These are phyloP conservation scores for Candida sanyaensis DNA, from an alignment of 1,139 yeast species.

Conservation along the genomic window DNA sequence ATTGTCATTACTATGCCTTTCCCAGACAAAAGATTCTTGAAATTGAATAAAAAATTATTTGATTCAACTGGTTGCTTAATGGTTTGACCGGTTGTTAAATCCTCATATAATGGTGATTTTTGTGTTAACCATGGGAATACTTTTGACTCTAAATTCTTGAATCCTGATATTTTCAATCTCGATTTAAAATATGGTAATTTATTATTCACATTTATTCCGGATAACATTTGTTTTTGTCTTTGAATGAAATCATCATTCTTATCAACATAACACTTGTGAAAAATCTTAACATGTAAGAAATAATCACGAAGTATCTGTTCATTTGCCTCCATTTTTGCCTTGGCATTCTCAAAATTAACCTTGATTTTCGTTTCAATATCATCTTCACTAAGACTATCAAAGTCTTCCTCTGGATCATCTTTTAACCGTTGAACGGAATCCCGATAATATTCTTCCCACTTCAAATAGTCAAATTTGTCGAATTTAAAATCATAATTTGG, in stretches of 20 bases:
- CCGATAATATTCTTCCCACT: slow-evolving; percentile 16
- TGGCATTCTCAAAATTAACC: slow-evolving; percentile 3
- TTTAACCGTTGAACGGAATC: slow-evolving; percentile 8
- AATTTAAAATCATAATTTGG: slow-evolving; percentile 18
- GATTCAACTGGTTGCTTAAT: slow-evolving; percentile 5
- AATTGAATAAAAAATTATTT: slow-evolving; percentile 20
- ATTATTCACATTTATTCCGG: neutral
- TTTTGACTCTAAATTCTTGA: slow-evolving; percentile 14
- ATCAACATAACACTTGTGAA: slow-evolving; percentile 42
- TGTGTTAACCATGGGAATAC: slow-evolving; percentile 29
- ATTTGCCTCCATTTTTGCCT: slow-evolving; percentile 15
- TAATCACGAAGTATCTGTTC: slow-evolving; percentile 42
- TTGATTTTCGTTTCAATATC: slow-evolving; percentile 8
- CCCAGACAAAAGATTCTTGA: slow-evolving; percentile 25
- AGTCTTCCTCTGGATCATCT: slow-evolving; percentile 7
- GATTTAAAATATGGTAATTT: neutral
- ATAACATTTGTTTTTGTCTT: neutral
- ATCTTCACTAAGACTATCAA: slow-evolving; percentile 8
- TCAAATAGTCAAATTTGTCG: slow-evolving; percentile 15
- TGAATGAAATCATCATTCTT: slow-evolving; percentile 5
- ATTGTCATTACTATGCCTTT: slow-evolving; percentile 40
- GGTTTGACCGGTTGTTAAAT: slow-evolving; percentile 3
- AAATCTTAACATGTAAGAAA: slow-evolving; percentile 42
- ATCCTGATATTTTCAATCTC: neutral
- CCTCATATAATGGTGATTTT: slow-evolving; percentile 23